Base-by-base conservation (phyloP, 2,329 filamentous ascomycete genomes). In the Exophiala dermatitidis region DNA sequence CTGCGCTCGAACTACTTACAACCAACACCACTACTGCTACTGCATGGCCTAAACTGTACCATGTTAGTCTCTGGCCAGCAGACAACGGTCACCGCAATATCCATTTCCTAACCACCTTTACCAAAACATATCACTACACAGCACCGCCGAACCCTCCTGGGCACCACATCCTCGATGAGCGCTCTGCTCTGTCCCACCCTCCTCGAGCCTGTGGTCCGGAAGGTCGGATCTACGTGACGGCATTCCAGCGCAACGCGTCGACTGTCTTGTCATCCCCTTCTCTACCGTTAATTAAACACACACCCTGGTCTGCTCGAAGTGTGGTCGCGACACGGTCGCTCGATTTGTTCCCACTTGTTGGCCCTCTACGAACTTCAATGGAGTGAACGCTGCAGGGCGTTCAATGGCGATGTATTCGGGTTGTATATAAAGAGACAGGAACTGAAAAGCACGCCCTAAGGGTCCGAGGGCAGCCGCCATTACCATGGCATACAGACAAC, bases 401-500 rank as follows among this genome's bases (percentile, higher is more conserved):
- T 48, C 48, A 48, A 52, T 53, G 54, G 54, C 46, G 57, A 52
- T n/a, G 38, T 45, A 43, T 36, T 29, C 7, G 29, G 38, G 34
- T 48, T 53, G 50, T 44, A 59, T 56, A 52, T 55, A 56, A 54
- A 54, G 57, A 56, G 51, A 46, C 33, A 46, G 53, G 46, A 45
- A 33, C 12, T 29, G 31, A 44, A 19, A 37, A 28, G 48, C 56
- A 42, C 42, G 41, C 46, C 44, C 52, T 37, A n/a, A 29, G 40
- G 49, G 55, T 49, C 33, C 4, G 28, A 30, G 42, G 47, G 26
- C 38, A 48, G 49, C 46, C n/a, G 34, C 46, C 32, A 37, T 37
- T 50, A 45, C 43, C 47, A 60, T 60, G 58, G 55, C 58, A 56
- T 60, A 56, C 53, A 52, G 56, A 53, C 55, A 55, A 48, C 53